Base-by-base conservation (phyloP, 1,284 basidiomycete genomes). In the Malassezia furfur region DNA sequence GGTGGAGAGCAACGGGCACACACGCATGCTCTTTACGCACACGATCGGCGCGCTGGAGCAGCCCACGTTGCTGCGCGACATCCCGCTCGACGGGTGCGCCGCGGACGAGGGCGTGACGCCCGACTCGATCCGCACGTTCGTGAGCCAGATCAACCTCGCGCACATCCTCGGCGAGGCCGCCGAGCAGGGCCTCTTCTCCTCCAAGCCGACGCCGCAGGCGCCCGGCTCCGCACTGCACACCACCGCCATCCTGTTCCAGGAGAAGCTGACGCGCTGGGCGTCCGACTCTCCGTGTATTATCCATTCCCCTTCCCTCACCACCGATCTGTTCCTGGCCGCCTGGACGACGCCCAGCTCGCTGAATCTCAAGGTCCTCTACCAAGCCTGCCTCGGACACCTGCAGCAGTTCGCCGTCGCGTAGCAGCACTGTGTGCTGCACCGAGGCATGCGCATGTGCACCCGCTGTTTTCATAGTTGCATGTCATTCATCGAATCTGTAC, bases 201-300 rank as follows among this genome's bases (percentile, higher is more conserved):
- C 8, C 3, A 19, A 45, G 9, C 25, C 7, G 3, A 10, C 5
- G 6, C 9, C 43, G 15, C 32, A 15, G 5, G 25, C 22, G 11
- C 25, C 22, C 5, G 43, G 43, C 8, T 10, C 6, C 3, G 5
- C 43, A 3, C 2, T 31, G 8, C 25, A 45, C 19, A 17, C 43
- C 15, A 22, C 43, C 10, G 38, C 38, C n/a, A 25, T 31, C 21
- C 21, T 41, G 19, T 37, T 19, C 10, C n/a, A 41, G 21, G 9
- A 28, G 14, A 31, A 52, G 25, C 5, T 37, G 10, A 35, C 43
- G 17, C 45, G 25, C 31, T 47, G 45, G 38, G 30, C 14, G 6
- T 35, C 30, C 14, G 17, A 45, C 14, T 44, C 41, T 12, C 50
- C 50, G 34, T 47, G 45, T 28, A 47, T 47, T 12, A 6, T 40